Evolutionary conservation across 257 asterid species (phyloP).

Genomic region (Ilex asprella): DNA sequence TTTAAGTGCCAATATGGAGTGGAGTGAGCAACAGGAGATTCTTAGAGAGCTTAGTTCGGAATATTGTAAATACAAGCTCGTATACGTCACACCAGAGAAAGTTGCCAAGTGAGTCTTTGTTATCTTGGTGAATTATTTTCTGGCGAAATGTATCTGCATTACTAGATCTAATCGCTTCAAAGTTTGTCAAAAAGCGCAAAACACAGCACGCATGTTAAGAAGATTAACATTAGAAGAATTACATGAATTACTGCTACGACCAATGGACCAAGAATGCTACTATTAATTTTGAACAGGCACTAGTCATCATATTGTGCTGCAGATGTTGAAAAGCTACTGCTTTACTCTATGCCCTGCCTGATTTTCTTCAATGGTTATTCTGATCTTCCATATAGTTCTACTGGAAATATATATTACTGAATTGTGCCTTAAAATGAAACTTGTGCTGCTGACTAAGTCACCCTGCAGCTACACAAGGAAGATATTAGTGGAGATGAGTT

Average conservation of each 20-base stretch:
- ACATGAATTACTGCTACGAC: no score
- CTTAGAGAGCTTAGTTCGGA: slow-evolving; percentile 79
- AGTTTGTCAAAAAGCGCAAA: neutral
- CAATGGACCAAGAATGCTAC: neutral
- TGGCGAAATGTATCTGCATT: neutral
- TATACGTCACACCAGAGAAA: slow-evolving; percentile 97
- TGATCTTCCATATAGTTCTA: no score
- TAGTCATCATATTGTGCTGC: neutral
- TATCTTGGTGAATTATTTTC: neutral
- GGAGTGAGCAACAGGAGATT: slow-evolving; percentile 97
- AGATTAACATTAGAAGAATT: neutral
- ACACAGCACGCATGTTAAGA: neutral
- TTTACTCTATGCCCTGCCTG: no score
- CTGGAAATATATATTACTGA: no score
- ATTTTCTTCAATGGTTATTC: no score
- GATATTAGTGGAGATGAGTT: no score
- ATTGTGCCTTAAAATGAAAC: no score
- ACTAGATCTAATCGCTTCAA: neutral
- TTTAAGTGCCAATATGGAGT: slow-evolving; percentile 94
- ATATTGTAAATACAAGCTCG: slow-evolving; percentile 68
- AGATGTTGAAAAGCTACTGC: neutral
- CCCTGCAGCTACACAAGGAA: no score
- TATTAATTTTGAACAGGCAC: neutral
- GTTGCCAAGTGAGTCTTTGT: slow-evolving; percentile 70
- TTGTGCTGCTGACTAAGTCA: no score